Conservation (phyloP, 257 asterid genomes). For the Nicotiana paniculata region DNA sequence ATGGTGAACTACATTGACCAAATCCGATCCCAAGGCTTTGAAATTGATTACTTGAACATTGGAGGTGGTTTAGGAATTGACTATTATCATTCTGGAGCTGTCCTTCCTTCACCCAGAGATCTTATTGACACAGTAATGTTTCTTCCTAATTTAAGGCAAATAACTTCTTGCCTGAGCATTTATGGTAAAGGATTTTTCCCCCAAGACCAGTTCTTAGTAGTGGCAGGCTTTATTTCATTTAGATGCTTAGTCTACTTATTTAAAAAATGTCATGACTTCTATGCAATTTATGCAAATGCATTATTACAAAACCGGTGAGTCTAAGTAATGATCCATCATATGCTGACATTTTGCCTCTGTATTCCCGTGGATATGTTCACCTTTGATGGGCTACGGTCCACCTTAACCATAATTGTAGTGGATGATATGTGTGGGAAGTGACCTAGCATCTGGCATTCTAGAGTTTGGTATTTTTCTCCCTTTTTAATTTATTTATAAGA, state of each 20-base stretch:
- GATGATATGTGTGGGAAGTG: too few relatives aligned
- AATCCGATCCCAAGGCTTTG: slow-evolving; percentile 92
- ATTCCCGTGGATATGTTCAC: too few relatives aligned
- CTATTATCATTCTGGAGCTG: slow-evolving; percentile 81
- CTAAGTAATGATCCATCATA: too few relatives aligned
- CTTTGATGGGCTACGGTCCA: too few relatives aligned
- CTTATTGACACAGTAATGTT: slow-evolving; percentile 74
- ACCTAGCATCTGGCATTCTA: too few relatives aligned
- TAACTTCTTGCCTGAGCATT: not conserved
- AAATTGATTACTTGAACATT: slow-evolving; percentile 72
- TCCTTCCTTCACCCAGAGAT: slow-evolving; percentile 93
- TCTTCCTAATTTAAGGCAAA: not conserved
- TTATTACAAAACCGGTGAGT: too few relatives aligned
- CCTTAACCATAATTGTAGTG: too few relatives aligned
- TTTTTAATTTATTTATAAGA: not conserved
- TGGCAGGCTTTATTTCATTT: not conserved
- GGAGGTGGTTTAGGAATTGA: slow-evolving; percentile 99
- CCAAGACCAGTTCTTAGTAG: not conserved
- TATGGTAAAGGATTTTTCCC: not conserved
- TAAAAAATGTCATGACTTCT: too few relatives aligned
- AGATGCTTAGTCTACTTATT: too few relatives aligned
- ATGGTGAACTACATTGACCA: slow-evolving; percentile 90
- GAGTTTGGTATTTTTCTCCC: too few relatives aligned
- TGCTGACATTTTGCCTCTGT: too few relatives aligned
- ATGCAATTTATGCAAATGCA: too few relatives aligned